phyloP scores from a whole-genome alignment of 83 land plant species.

The Thuja plicata region DNA sequence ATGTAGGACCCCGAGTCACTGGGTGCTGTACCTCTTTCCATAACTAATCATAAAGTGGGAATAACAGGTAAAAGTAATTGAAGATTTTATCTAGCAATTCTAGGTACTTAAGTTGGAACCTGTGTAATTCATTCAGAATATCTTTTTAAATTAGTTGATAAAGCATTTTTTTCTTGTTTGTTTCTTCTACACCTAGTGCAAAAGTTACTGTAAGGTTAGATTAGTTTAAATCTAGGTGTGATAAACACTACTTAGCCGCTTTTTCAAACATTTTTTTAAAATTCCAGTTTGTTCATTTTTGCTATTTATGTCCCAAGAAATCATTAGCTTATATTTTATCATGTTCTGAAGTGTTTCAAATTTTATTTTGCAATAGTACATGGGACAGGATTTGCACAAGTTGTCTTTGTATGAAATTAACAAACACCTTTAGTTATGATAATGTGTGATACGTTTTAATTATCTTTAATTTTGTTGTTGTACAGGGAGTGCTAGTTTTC shows the following conservation, averaged over 20 bases:
- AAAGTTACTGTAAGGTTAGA: neutral
- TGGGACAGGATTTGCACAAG: neutral
- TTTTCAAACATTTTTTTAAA: neutral
- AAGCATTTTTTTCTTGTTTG: neutral
- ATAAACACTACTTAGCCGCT: neutral
- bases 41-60: neutral
- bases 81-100: neutral
- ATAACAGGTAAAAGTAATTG: neutral
- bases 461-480: neutral
- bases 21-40: neutral
- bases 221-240: neutral
- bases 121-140: neutral
- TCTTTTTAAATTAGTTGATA: neutral
- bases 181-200: neutral
- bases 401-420: neutral
- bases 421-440: neutral
- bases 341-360: neutral
- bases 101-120: neutral
- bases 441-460: neutral
- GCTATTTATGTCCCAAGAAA: neutral
- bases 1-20: neutral
- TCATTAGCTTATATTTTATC: neutral
- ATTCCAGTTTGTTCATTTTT: neutral
- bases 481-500: slow-evolving; percentile 52
- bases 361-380: neutral